Evolutionary conservation across 306 rosid species (phyloP).

Genomic region (Acacia melanoxylon): DNA sequence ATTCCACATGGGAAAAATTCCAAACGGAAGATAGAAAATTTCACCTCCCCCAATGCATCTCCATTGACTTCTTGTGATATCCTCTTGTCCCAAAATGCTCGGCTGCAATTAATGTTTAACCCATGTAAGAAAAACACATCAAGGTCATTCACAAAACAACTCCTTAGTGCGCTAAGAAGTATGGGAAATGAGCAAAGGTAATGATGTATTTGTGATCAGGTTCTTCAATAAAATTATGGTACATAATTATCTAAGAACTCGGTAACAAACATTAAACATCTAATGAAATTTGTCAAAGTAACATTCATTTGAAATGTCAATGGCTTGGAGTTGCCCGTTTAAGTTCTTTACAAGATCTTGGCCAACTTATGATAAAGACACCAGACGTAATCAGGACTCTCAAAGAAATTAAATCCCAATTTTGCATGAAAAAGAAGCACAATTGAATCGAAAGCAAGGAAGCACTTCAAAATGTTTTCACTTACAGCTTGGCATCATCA

Average conservation of each 20-base stretch:
- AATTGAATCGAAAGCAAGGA: neutral
- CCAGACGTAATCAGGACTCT: neutral
- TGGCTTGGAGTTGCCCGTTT: neutral
- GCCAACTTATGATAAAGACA: neutral
- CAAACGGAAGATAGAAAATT: neutral
- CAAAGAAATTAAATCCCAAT: neutral
- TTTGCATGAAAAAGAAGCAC: neutral
- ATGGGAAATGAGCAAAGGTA: neutral
- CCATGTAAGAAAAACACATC: neutral
- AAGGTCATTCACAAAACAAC: neutral
- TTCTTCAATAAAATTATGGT: neutral
- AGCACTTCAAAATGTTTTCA: neutral
- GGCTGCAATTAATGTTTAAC: neutral
- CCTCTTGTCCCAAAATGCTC: neutral
- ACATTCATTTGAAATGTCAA: neutral
- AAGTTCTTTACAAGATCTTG: neutral
- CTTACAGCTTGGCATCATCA: slow-evolving; percentile 42
- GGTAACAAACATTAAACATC: neutral
- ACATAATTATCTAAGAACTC: neutral
- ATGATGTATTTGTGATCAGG: neutral
- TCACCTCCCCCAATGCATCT: neutral
- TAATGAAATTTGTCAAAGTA: neutral
- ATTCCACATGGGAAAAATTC: neutral
- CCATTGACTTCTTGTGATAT: neutral
- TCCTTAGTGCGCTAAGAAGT: neutral